Base-by-base conservation (phyloP, 2,329 filamentous ascomycete species). In the Macrophomina pseudophaseolina region DNA sequence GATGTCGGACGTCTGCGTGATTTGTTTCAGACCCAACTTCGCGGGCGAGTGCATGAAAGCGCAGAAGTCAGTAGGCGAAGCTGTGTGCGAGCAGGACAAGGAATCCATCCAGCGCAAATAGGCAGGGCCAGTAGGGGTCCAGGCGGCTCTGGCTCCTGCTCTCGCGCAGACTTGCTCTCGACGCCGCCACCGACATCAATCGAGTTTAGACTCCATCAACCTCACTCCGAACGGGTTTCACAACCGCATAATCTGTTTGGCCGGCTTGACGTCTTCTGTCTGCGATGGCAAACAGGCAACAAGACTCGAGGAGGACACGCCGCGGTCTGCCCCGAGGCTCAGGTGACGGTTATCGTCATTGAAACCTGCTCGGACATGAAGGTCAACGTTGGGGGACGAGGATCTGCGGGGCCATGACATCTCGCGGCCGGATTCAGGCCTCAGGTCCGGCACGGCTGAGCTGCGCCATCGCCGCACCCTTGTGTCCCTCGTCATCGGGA, bases 191-290 rank as follows among this genome's bases (percentile, higher is more conserved):
- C 54, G 16, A 28, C 30, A 38, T 35, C 42, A 38, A 38, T 38
- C 58, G 44, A 62, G 58, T 6, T 23, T 35, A 38, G 58, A 62
- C n/a, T 8, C 44, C 58, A 62, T 62, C 58, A 49, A 62, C 58
- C 58, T 62, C 58, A 49, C 44, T 62, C 58, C 44, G 35, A 62
- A 49, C 42, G 58, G 33, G 58, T 62, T 62, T 62, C 58, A 62
- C 42, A 35, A 16, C 30, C 16, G 38, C 58, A 62, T 40, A 42
- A 40, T 40, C 53, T 44, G 38, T 44, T 58, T 58, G 12, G 58
- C 30, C 28, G 5, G 35, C 6, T 38, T 3, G 32, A 12, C 16
- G n/a, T 7, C n/a, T 40, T 16, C 32, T 38, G 32, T 40, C 52
- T 32, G 54, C 54, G 44, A 49, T 49, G 58, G 58, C 7, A 16